phyloP scores from a whole-genome alignment of 805 yeast genomes.

The Kluyveromyces siamensis region DNA sequence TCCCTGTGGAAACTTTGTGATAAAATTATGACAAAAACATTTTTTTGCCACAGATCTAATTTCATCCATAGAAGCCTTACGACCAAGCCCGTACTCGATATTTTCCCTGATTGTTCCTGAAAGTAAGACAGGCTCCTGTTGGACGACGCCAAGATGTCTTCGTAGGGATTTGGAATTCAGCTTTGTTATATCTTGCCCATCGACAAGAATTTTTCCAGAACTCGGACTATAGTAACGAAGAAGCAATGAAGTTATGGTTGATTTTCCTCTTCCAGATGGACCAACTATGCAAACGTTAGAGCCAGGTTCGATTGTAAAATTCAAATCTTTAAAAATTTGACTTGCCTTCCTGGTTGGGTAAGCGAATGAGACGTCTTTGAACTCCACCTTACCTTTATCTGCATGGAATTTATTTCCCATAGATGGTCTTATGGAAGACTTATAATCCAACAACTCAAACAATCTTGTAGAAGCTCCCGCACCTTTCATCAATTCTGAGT shows the following conservation, averaged over 20 bases:
- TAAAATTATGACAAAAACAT: slow-evolving; percentile 53
- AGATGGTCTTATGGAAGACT: slow-evolving; percentile 61
- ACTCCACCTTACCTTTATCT: slow-evolving; percentile 41
- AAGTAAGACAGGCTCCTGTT: slow-evolving; percentile 69
- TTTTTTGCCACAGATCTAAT: slow-evolving; percentile 39
- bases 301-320: slow-evolving; percentile 42
- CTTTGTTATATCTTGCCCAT: slow-evolving; percentile 41
- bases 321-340: slow-evolving; percentile 40
- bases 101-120: slow-evolving; percentile 79
- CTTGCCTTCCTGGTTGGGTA: slow-evolving; percentile 85
- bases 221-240: slow-evolving; percentile 44
- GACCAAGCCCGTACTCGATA: slow-evolving; percentile 56
- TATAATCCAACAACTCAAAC: slow-evolving; percentile 75
- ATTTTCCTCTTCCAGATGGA: slow-evolving; percentile 85
- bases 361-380: slow-evolving; percentile 58
- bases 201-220: slow-evolving; percentile 40
- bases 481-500: slow-evolving; percentile 95
- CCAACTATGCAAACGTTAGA: slow-evolving; percentile 72
- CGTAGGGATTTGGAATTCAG: slow-evolving; percentile 47
- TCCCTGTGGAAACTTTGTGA: slow-evolving; percentile 51
- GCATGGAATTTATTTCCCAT: slow-evolving; percentile 42
- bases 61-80: slow-evolving; percentile 50
- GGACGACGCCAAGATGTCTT: slow-evolving; percentile 57
- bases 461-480: slow-evolving; percentile 92
- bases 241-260: slow-evolving; percentile 60